A percentile compares a stretch with the other conserved stretches of the same genome.
Conservation (phyloP, 2,329 filamentous ascomycete genomes). For the Talaromyces sp. region DNA sequence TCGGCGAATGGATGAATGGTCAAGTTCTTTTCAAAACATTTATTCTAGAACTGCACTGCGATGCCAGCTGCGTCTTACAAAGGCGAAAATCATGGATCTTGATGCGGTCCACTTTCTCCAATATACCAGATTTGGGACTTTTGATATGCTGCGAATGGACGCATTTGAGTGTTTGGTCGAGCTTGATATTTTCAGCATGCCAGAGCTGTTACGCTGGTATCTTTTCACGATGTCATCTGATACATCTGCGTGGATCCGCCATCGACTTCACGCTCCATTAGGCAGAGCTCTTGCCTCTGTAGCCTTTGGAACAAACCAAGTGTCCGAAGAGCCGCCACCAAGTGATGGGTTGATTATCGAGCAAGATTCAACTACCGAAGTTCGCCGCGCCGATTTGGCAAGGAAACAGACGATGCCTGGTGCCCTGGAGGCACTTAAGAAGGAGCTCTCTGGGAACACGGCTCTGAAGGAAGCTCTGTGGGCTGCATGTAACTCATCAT, state of each 20-base stretch:
- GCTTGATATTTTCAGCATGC: slow-evolving; percentile 47
- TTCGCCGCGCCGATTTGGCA: slow-evolving; percentile 48
- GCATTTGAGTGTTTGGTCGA: slow-evolving; percentile 55
- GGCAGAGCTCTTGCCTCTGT: slow-evolving; percentile 52
- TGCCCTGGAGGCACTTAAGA: slow-evolving; percentile 52
- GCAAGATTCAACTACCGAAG: slow-evolving; percentile 46
- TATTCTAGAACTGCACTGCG: slow-evolving; percentile 57
- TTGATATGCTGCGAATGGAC: slow-evolving; percentile 53
- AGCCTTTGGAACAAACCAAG: slow-evolving; percentile 49
- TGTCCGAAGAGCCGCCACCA: slow-evolving; percentile 24
- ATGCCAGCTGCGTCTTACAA: slow-evolving; percentile 52
- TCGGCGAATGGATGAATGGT: slow-evolving; percentile 61
- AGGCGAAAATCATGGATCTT: slow-evolving; percentile 47
- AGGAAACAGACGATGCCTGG: slow-evolving; percentile 53
- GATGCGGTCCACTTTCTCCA: slow-evolving; percentile 54
- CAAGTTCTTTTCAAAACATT: slow-evolving; percentile 59
- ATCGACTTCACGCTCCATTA: slow-evolving; percentile 47
- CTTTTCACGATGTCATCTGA: slow-evolving; percentile 53
- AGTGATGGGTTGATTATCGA: slow-evolving; percentile 51
- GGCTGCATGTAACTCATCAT: slow-evolving; percentile 49
- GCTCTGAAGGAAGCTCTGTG: slow-evolving; percentile 50
- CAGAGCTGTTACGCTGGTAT: slow-evolving; percentile 50
- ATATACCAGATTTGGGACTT: slow-evolving; percentile 55
- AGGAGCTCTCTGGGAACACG: slow-evolving; percentile 44
- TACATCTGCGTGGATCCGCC: slow-evolving; percentile 52